These are phyloP conservation scores for Acer campestre DNA, from an alignment of 345 rosid species.

Conservation along the genomic window DNA sequence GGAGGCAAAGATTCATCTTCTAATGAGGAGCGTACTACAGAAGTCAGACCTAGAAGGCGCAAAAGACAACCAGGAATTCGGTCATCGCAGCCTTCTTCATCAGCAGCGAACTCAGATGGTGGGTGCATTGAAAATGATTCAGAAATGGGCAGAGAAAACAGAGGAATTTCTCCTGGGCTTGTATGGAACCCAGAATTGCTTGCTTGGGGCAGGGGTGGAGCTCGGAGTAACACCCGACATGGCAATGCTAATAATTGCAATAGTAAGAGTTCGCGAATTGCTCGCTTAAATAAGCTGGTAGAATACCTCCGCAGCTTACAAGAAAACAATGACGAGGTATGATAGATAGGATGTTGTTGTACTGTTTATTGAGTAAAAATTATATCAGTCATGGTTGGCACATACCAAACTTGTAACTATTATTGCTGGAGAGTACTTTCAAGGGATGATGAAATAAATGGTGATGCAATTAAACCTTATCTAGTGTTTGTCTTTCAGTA, in stretches of 20 bases:
- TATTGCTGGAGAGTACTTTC: constrained; percentile 7
- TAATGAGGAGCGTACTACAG: constrained; percentile 59
- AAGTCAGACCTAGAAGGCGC: constrained; percentile 53
- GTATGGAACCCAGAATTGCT: constrained; percentile 72
- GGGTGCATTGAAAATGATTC: constrained; percentile 49
- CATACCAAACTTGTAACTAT: not conserved
- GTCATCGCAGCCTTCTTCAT: constrained; percentile 58
- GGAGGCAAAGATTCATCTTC: constrained; percentile 80
- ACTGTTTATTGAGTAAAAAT: constrained; percentile 13
- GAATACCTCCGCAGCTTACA: constrained; percentile 71
- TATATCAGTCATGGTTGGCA: constrained; percentile 20
- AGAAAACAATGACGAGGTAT: constrained; percentile 67
- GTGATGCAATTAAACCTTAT: constrained; percentile 7
- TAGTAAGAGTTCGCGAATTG: constrained; percentile 53
- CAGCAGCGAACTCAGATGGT: constrained; percentile 55
- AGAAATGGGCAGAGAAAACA: constrained; percentile 56
- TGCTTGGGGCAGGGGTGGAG: constrained; percentile 95
- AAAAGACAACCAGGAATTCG: constrained; percentile 50
- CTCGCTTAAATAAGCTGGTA: constrained; percentile 72
- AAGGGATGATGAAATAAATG: constrained; percentile 4
- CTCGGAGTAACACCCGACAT: constrained; percentile 84
- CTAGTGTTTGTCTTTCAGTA: not conserved
- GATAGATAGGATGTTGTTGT: constrained; percentile 21
- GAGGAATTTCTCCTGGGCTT: constrained; percentile 75
- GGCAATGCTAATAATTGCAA: constrained; percentile 55